phyloP scores from a whole-genome alignment of 2,329 filamentous ascomycete genomes.

The Davidsoniella australis region DNA sequence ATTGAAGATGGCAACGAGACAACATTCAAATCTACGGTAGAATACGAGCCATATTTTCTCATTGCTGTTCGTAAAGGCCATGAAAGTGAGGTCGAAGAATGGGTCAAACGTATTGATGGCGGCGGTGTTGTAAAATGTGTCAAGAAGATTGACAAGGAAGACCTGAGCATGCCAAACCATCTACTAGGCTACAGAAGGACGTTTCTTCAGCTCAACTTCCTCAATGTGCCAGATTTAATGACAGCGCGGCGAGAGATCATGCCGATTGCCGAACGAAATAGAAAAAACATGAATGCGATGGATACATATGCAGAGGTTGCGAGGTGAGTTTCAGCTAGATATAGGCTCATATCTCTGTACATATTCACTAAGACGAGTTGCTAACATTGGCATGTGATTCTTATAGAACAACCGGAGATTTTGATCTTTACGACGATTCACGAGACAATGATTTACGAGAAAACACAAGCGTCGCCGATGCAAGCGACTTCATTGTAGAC shows the following conservation, averaged over 20 bases:
- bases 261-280: slow-evolving; percentile 91
- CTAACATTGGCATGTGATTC: slow-evolving; percentile 13
- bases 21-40: slow-evolving; percentile 88
- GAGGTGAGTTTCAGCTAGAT: slow-evolving; percentile 38
- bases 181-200: slow-evolving; percentile 76
- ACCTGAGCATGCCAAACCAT: slow-evolving; percentile 89
- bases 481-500: slow-evolving; percentile 94
- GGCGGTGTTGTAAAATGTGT: slow-evolving; percentile 71
- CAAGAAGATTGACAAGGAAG: slow-evolving; percentile 72
- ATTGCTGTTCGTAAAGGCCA: slow-evolving; percentile 75
- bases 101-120: slow-evolving; percentile 59
- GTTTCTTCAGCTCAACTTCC: slow-evolving; percentile 73
- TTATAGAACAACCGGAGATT: slow-evolving; percentile 54
- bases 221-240: slow-evolving; percentile 73
- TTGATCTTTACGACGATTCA: slow-evolving; percentile 88
- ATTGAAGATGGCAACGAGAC: slow-evolving; percentile 55
- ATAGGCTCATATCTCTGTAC: neutral
- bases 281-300: slow-evolving; percentile 89
- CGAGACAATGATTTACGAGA: slow-evolving; percentile 64
- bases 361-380: neutral
- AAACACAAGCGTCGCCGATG: slow-evolving; percentile 62
- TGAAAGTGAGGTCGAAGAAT: slow-evolving; percentile 92
- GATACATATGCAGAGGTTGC: slow-evolving; percentile 96
- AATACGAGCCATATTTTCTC: slow-evolving; percentile 94
- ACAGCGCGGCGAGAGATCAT: slow-evolving; percentile 69